Percentiles rank a stretch among this genome's conserved stretches.
Conservation (phyloP, 345 rosid genomes). For the Citrus trifoliata region DNA sequence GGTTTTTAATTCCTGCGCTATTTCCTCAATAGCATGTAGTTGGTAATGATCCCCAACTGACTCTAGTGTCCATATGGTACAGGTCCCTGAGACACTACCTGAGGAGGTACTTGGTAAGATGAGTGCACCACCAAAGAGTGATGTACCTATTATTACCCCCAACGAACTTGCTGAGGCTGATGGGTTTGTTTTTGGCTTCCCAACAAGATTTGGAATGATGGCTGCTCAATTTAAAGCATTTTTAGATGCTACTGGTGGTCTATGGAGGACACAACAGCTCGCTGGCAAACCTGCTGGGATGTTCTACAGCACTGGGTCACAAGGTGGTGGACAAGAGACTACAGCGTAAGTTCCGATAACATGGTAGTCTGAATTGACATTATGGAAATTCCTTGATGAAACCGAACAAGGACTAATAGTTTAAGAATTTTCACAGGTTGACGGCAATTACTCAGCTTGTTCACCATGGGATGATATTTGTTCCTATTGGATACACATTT, state of each 20-base stretch:
- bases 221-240: conserved; percentile 97
- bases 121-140: conserved; percentile 91
- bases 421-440: conserved; percentile 42
- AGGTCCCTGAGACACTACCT: conserved; percentile 92
- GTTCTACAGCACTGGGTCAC: conserved; percentile 96
- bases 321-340: conserved; percentile 99
- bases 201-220: conserved; percentile 99
- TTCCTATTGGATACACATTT: conserved; percentile 91
- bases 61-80: not conserved
- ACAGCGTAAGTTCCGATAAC: conserved; percentile 68
- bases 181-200: conserved; percentile 88
- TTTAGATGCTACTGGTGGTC: conserved; percentile 88
- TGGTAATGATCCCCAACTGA: not conserved
- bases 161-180: conserved; percentile 83
- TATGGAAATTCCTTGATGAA: not conserved
- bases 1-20: not conserved
- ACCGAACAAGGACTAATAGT: not conserved
- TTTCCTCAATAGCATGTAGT: not conserved
- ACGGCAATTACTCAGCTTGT: conserved; percentile 95
- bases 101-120: conserved; percentile 80
- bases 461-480: conserved; percentile 93
- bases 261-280: conserved; percentile 90
- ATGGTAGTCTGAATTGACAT: not conserved
- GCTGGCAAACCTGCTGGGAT: conserved; percentile 98
- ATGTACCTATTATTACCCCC: conserved; percentile 72